These are phyloP conservation scores for Ogataea methanolica DNA, from an alignment of 805 yeast genomes.

Conservation along the genomic window DNA sequence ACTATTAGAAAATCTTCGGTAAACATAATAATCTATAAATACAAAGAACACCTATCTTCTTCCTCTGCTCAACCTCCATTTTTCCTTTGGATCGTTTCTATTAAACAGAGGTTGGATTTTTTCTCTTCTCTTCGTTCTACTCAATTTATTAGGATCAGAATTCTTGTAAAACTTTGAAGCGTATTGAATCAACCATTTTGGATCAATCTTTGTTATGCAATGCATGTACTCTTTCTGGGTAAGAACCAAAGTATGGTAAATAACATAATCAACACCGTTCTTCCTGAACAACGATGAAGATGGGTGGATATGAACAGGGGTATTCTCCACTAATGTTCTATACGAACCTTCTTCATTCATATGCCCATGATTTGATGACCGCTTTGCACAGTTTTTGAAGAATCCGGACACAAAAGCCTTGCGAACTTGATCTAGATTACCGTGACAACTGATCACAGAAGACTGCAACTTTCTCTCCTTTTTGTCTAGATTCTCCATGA, in stretches of 20 bases:
- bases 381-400: slow-evolving; percentile 61
- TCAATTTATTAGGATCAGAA: slow-evolving; percentile 45
- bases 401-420: slow-evolving; percentile 64
- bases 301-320: slow-evolving; percentile 82
- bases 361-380: slow-evolving; percentile 40
- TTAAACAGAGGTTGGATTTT: slow-evolving; percentile 73
- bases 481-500: slow-evolving; percentile 44
- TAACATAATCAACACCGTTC: slow-evolving; percentile 62
- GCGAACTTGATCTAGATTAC: slow-evolving; percentile 52
- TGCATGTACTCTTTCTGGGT: slow-evolving; percentile 92
- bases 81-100: slow-evolving; percentile 52
- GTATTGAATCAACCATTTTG: slow-evolving; percentile 67
- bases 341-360: slow-evolving; percentile 41
- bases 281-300: slow-evolving; percentile 64
- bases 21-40: neutral
- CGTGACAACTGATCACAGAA: slow-evolving; percentile 41
- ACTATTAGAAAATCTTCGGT: neutral
- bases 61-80: slow-evolving; percentile 68
- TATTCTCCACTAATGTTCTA: slow-evolving; percentile 59
- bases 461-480: slow-evolving; percentile 19
- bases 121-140: slow-evolving; percentile 51
- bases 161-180: slow-evolving; percentile 74
- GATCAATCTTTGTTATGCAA: slow-evolving; percentile 76
- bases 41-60: slow-evolving; percentile 14
- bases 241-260: slow-evolving; percentile 75